A percentile compares a stretch with the other conserved stretches of the same genome.
These are phyloP conservation scores for Plenodomus lindquistii DNA, from an alignment of 2,329 filamentous ascomycete genomes.

Conservation along the genomic window DNA sequence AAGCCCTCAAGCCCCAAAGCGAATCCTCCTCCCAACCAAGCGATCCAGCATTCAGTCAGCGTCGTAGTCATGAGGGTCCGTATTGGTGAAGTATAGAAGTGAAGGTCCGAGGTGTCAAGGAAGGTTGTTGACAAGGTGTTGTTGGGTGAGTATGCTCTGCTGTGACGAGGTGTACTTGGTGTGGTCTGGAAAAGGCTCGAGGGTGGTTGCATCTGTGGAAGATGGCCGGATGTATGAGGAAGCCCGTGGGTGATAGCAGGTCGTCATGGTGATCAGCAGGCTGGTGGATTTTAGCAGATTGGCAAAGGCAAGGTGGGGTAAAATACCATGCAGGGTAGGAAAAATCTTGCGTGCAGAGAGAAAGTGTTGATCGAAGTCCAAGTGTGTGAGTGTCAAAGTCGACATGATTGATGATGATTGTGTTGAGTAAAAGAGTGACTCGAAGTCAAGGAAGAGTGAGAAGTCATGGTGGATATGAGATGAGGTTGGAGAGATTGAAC, in stretches of 20 bases:
- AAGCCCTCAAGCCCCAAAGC: constrained; percentile 9
- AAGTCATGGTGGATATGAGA: constrained; percentile 8
- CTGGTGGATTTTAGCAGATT: neutral
- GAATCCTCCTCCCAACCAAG: constrained; percentile 1
- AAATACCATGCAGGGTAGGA: neutral
- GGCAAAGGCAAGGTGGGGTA: neutral
- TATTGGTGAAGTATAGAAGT: neutral
- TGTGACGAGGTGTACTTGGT: neutral
- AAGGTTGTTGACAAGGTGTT: neutral
- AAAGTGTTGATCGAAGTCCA: neutral
- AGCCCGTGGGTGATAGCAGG: constrained; percentile 1
- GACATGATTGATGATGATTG: constrained; percentile 1
- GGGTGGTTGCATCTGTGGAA: neutral
- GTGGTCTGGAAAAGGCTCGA: constrained; percentile 3
- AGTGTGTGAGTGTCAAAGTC: constrained; percentile 3
- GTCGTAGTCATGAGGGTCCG: neutral
- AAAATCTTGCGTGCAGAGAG: neutral
- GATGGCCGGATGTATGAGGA: neutral
- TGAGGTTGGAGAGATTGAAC: neutral
- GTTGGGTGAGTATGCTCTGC: neutral
- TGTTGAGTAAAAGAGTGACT: neutral
- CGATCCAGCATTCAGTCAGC: constrained; percentile 1
- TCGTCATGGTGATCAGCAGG: neutral
- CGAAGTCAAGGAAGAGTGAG: constrained; percentile 6
- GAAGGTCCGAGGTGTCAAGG: constrained; percentile 8